phyloP scores from a whole-genome alignment of 805 yeast genomes.

The Priceomyces fermenticarens region DNA sequence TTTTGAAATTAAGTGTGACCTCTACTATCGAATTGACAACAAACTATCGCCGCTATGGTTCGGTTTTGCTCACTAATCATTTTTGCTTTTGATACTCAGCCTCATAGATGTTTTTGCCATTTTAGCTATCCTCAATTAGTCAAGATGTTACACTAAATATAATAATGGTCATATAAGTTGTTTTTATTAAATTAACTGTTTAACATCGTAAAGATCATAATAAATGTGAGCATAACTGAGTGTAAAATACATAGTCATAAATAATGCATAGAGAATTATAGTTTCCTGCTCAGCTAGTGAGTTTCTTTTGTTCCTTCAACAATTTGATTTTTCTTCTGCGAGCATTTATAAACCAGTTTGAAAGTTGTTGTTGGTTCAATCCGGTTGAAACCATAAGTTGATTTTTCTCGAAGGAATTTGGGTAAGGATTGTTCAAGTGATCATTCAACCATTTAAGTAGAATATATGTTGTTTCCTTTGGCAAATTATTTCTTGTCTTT shows the following conservation, averaged over 20 bases:
- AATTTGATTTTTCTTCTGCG: constrained; percentile 67
- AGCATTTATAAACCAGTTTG: constrained; percentile 88
- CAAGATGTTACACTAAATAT: no score
- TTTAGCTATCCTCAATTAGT: no score
- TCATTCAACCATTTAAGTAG: constrained; percentile 71
- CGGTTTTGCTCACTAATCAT: no score
- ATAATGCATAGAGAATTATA: constrained; percentile 2
- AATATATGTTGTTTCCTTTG: constrained; percentile 72
- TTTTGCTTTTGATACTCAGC: no score
- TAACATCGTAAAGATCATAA: no score
- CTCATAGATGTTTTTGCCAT: no score
- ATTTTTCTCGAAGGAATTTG: constrained; percentile 74
- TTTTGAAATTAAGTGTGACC: no score
- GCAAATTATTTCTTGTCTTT: constrained; percentile 65
- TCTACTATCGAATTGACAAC: no score
- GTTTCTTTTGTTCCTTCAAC: constrained; percentile 36
- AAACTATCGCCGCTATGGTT: no score
- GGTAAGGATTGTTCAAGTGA: constrained; percentile 79
- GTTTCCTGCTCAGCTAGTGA: constrained; percentile 1
- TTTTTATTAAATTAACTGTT: no score
- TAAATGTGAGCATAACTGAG: no score
- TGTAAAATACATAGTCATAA: neutral
- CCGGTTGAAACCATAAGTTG: constrained; percentile 70
- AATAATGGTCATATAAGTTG: no score
- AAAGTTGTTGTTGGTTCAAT: constrained; percentile 72